phyloP scores from a whole-genome alignment of 768 basidiomycete species.

The Suillus occidentalis region DNA sequence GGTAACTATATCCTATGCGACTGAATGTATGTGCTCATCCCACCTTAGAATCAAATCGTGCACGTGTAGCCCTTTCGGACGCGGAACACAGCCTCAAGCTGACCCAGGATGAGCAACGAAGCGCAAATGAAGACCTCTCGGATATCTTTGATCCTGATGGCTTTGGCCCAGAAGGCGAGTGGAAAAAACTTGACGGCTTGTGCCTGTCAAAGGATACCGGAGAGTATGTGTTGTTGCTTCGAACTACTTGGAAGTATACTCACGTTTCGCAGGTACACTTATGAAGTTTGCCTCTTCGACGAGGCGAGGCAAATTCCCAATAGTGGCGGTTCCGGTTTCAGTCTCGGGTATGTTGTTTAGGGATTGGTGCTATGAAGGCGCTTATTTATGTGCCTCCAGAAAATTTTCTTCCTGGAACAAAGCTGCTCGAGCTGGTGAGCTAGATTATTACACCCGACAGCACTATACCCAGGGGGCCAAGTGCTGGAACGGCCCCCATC shows the following conservation, averaged over 20 bases:
- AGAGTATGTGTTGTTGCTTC: constrained; percentile 64
- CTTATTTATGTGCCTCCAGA: constrained; percentile 37
- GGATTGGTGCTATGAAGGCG: not conserved
- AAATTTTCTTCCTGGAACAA: constrained; percentile 80
- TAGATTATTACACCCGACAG: constrained; percentile 80
- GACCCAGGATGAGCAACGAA: constrained; percentile 51
- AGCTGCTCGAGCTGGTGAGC: constrained; percentile 55
- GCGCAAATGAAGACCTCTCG: constrained; percentile 55
- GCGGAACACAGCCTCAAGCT: constrained; percentile 61
- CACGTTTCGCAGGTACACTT: constrained; percentile 68
- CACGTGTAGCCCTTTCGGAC: constrained; percentile 59
- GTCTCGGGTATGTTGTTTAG: constrained; percentile 72
- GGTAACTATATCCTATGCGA: constrained; percentile 32
- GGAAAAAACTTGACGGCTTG: constrained; percentile 88
- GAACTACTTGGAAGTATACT: not conserved
- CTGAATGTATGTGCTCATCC: constrained; percentile 5
- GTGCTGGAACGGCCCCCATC: constrained; percentile 96
- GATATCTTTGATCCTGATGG: constrained; percentile 65
- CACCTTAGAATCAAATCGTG: constrained; percentile 54
- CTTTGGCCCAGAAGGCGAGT: constrained; percentile 85
- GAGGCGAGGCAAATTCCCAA: constrained; percentile 87
- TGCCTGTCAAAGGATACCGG: constrained; percentile 84
- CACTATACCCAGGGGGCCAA: constrained; percentile 80
- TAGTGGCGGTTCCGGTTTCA: constrained; percentile 69
- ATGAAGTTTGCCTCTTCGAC: constrained; percentile 90